These are phyloP conservation scores for Cadophora luteo-olivacea DNA, from an alignment of 2,329 filamentous ascomycete species.

Conservation along the genomic window DNA sequence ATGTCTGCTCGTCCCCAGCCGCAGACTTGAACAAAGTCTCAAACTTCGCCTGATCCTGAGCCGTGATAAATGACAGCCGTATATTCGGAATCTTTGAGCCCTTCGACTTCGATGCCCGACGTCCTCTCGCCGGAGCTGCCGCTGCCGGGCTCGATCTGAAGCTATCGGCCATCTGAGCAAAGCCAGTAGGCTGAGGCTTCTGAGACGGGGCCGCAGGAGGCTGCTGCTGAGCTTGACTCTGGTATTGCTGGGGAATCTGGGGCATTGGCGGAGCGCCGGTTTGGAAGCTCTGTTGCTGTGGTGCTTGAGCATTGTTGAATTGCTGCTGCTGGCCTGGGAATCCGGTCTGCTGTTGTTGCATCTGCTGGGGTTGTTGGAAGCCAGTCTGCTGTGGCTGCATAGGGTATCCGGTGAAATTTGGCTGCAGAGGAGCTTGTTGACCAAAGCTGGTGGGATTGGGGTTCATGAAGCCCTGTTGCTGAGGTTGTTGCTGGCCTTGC, in stretches of 20 bases:
- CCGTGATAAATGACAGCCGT: constrained; percentile 93
- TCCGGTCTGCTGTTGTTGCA: constrained; percentile 65
- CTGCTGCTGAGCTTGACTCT: constrained; percentile 47
- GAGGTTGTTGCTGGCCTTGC: constrained; percentile 48
- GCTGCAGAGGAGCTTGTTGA: constrained; percentile 45
- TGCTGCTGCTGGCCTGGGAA: constrained; percentile 56
- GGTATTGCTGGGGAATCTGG: constrained; percentile 44
- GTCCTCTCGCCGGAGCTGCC: constrained; percentile 51
- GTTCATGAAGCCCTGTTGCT: constrained; percentile 48
- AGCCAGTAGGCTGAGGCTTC: constrained; percentile 71
- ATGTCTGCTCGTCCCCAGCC: constrained; percentile 80
- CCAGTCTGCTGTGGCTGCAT: constrained; percentile 53
- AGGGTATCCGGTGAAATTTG: constrained; percentile 42
- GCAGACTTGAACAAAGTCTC: constrained; percentile 98
- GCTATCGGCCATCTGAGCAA: constrained; percentile 70
- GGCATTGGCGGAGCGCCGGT: constrained; percentile 44
- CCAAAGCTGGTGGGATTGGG: constrained; percentile 45
- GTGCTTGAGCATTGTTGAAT: constrained; percentile 51
- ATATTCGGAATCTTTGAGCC: constrained; percentile 89
- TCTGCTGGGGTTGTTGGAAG: constrained; percentile 52
- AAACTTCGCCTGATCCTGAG: constrained; percentile 93
- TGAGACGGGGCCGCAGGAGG: constrained; percentile 64
- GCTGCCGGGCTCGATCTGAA: constrained; percentile 59
- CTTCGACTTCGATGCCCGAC: constrained; percentile 56
- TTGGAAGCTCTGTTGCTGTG: constrained; percentile 51